These are phyloP conservation scores for Diversispora epigaea DNA, from an alignment of 192 early-diverging fungal species.

Conservation along the genomic window DNA sequence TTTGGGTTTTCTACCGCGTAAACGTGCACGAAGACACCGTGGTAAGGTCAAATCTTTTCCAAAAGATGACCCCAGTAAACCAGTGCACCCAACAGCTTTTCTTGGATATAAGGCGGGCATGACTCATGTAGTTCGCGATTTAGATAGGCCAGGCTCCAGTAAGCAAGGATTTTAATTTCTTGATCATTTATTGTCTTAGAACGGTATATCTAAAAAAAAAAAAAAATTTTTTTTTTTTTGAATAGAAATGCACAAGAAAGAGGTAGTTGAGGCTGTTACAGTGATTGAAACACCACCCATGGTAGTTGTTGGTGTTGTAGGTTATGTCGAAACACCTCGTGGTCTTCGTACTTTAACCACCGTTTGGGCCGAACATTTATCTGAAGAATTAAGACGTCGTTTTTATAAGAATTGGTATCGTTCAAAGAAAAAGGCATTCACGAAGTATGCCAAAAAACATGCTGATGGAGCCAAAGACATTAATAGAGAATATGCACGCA, in stretches of 20 bases:
- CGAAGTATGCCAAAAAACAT: constrained; percentile 99
- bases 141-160: constrained; percentile 97
- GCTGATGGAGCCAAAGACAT: constrained; percentile 86
- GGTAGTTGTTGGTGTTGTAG: constrained; percentile 97
- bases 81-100: constrained; percentile 98
- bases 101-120: constrained; percentile 99
- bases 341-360: constrained; percentile 98
- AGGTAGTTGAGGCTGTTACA: constrained; percentile 98
- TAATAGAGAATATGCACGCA: constrained; percentile 90
- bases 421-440: constrained; percentile 99
- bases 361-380: constrained; percentile 99
- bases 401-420: constrained; percentile 99
- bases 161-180: constrained; percentile 34
- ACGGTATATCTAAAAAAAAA: not conserved
- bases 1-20: constrained; percentile 79
- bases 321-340: constrained; percentile 98
- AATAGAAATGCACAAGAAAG: constrained; percentile 99
- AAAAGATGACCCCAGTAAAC: constrained; percentile 91
- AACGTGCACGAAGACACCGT: constrained; percentile 89
- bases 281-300: constrained; percentile 98
- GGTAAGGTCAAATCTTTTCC: constrained; percentile 99
- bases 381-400: constrained; percentile 96
- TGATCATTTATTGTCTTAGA: not conserved
- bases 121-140: constrained; percentile 99
- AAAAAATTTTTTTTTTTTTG: not conserved